Evolutionary conservation across 1,284 basidiomycete genomes (phyloP).

Genomic region (Dichomitus squalens): DNA sequence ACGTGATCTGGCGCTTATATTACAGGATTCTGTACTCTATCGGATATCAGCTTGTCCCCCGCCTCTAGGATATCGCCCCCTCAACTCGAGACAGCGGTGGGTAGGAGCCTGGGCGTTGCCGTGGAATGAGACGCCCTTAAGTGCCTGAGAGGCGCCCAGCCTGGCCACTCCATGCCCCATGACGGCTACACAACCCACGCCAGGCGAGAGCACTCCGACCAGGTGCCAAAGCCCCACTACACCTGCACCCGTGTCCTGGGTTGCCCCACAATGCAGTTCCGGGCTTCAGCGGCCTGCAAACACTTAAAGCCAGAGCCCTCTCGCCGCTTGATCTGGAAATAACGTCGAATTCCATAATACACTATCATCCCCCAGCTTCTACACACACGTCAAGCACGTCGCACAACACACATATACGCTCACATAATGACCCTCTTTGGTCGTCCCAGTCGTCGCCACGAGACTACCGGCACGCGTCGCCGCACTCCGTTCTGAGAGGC

Average conservation of each 20-base stretch:
- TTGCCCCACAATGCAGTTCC: background rate
- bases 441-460: background rate
- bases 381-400: background rate
- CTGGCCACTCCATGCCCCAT: too few species aligned
- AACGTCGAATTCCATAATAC: too few species aligned
- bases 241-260: background rate
- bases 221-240: background rate
- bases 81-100: too few species aligned
- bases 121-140: too few species aligned
- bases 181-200: too few species aligned
- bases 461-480: conserved; percentile 19
- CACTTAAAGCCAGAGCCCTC: conserved; percentile 1
- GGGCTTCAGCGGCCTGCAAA: background rate
- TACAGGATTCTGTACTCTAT: too few species aligned
- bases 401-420: background rate
- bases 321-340: background rate
- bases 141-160: too few species aligned
- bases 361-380: background rate
- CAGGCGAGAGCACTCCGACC: too few species aligned
- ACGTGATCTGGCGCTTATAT: too few species aligned
- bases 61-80: too few species aligned
- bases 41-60: too few species aligned
- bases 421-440: conserved; percentile 24
- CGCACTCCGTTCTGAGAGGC: conserved; percentile 33
- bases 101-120: too few species aligned